Conservation (phyloP, 495 filamentous ascomycete species). For the Cladorrhinum samala region DNA sequence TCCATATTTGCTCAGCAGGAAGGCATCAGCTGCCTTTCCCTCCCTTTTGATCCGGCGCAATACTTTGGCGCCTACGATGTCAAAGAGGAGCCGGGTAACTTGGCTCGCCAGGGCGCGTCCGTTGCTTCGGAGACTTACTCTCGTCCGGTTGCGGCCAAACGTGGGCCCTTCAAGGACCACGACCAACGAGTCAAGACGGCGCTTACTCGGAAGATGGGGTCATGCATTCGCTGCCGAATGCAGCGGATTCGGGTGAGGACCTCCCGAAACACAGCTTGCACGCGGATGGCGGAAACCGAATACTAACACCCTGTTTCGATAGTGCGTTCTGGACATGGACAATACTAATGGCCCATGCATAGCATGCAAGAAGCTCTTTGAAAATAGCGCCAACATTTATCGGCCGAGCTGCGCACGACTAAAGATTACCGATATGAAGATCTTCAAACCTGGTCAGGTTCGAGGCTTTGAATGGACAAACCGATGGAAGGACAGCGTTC, state of each 20-base stretch:
- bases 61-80: background rate
- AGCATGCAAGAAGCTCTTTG: slow-evolving; percentile 40
- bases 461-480: slow-evolving; percentile 48
- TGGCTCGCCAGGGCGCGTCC: background rate
- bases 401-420: slow-evolving; percentile 43
- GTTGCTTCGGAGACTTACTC: background rate
- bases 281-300: background rate
- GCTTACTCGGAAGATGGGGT: slow-evolving; percentile 44
- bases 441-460: slow-evolving; percentile 46
- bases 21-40: background rate
- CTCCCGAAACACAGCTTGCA: background rate
- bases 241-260: slow-evolving; percentile 47
- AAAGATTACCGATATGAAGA: slow-evolving; percentile 46
- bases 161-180: slow-evolving; percentile 44
- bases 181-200: slow-evolving; percentile 42
- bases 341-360: slow-evolving; percentile 39
- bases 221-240: slow-evolving; percentile 49
- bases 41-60: background rate
- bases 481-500: slow-evolving; percentile 43
- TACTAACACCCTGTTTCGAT: slow-evolving; percentile 8
- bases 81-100: background rate
- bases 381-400: slow-evolving; percentile 32
- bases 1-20: background rate
- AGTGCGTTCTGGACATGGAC: slow-evolving; percentile 42
- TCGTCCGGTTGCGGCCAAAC: slow-evolving; percentile 14